A percentile compares a stretch with the other conserved stretches of the same genome.
phyloP scores from a whole-genome alignment of 345 rosid species.

The Citrus trifoliata region DNA sequence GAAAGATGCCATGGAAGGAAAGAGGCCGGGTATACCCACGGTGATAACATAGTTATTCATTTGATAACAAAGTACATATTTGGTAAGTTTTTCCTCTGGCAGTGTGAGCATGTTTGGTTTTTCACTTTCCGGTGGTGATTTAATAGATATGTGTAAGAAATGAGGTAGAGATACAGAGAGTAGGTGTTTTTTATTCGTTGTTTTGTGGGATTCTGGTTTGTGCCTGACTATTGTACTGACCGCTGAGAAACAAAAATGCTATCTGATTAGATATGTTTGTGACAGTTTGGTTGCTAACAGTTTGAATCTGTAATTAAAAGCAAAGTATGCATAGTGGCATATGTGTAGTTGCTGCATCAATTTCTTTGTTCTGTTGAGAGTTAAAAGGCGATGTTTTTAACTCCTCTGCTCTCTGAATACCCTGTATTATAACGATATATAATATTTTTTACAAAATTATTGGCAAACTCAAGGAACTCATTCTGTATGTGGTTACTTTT shows the following conservation, averaged over 20 bases:
- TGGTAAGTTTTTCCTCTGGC: conserved; percentile 38
- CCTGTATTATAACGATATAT: conserved; percentile 4
- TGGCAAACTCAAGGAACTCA: neutral
- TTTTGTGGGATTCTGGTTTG: conserved; percentile 32
- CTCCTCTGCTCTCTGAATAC: conserved; percentile 1
- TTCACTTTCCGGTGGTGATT: conserved; percentile 28
- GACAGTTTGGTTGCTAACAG: conserved; percentile 57
- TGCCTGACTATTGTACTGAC: conserved; percentile 41
- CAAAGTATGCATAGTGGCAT: conserved; percentile 26
- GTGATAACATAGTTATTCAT: conserved; percentile 38
- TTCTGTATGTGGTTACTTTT: neutral
- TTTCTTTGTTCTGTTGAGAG: conserved; percentile 7
- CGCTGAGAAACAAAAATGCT: conserved; percentile 23
- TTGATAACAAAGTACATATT: conserved; percentile 46
- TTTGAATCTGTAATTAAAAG: conserved; percentile 48
- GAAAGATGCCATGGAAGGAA: conserved; percentile 99
- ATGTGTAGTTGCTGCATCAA: conserved; percentile 6
- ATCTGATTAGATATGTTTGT: conserved; percentile 35
- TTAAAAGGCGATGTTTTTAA: conserved; percentile 2
- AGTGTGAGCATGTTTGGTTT: conserved; percentile 50
- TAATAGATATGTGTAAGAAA: conserved; percentile 32
- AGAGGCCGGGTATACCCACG: conserved; percentile 58
- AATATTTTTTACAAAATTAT: neutral
- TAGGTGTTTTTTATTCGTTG: conserved; percentile 37
- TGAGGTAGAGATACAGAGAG: conserved; percentile 32